Percentiles rank a stretch among this genome's conserved stretches.
Evolutionary conservation across 2,329 filamentous ascomycete species (phyloP).

Genomic region (Chaetomiaceae sp.): DNA sequence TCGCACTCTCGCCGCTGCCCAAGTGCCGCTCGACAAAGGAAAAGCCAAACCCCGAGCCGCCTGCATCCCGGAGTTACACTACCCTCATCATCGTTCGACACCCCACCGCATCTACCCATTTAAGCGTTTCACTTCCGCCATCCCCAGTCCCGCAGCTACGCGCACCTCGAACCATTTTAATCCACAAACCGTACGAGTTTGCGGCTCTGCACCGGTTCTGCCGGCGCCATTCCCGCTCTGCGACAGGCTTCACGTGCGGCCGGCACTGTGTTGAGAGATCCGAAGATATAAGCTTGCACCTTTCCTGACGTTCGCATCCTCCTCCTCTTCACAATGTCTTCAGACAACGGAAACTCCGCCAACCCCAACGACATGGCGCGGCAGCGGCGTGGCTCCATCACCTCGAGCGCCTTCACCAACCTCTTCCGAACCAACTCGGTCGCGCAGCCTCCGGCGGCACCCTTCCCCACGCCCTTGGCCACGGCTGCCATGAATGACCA

Average conservation of each 20-base stretch:
- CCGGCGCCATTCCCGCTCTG: slow-evolving; percentile 10
- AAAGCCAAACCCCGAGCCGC: slow-evolving; percentile 1
- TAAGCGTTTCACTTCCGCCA: slow-evolving; percentile 24
- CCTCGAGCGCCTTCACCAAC: slow-evolving; percentile 52
- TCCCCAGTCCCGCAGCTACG: slow-evolving; percentile 4
- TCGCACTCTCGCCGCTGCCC: slow-evolving; percentile 6
- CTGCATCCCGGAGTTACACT: slow-evolving; percentile 13
- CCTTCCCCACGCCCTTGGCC: slow-evolving; percentile 42
- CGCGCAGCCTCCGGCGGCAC: slow-evolving; percentile 37
- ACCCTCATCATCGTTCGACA: slow-evolving; percentile 23
- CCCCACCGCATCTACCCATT: slow-evolving; percentile 17
- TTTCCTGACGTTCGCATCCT: not conserved
- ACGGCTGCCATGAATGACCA: slow-evolving; percentile 49
- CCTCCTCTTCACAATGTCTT: slow-evolving; percentile 28
- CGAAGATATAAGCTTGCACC: slow-evolving; percentile 11
- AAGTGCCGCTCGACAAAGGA: slow-evolving; percentile 14
- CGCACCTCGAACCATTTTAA: slow-evolving; percentile 23
- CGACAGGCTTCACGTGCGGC: slow-evolving; percentile 12
- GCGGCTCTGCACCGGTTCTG: not conserved
- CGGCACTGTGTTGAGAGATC: slow-evolving; percentile 2
- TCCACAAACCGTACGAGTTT: slow-evolving; percentile 24
- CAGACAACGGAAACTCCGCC: slow-evolving; percentile 31
- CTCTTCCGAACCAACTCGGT: slow-evolving; percentile 57
- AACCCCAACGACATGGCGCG: slow-evolving; percentile 27
- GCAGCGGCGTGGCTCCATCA: slow-evolving; percentile 47